Base-by-base conservation (phyloP, 1,284 basidiomycete species). In the Inonotus obliquus region DNA sequence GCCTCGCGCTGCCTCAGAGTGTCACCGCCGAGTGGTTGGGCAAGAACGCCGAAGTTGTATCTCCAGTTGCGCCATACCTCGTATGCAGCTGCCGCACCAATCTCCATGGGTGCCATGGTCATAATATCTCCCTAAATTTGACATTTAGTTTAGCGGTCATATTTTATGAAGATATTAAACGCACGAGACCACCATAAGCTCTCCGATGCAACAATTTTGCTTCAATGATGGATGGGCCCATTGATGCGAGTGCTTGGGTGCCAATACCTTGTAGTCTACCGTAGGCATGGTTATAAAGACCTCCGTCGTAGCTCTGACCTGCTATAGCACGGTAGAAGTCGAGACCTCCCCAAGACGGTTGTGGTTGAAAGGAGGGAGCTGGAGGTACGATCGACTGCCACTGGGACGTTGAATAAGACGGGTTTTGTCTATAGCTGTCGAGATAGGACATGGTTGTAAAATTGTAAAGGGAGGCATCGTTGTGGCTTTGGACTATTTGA, bases 141-240 rank as follows among this genome's bases (percentile, higher is more conserved):
- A 17, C 7, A 45, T 37, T 47, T 19, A 49, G 47, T 54, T 52
- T n/a, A n/a, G n/a, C n/a, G n/a, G 35, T 54, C 27, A 27, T 62
- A 14, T 45, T 29, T 35, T 9, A 45, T 14, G 9, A 11, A 63
- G 25, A 19, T 37, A 38, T 21, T 14, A 41, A 21, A 68, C 69
- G 41, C 38, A 69, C 69, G 7, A 67, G 47, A 44, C 70, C 70
- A 23, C 68, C 66, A 53, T 71, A 71, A 35, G 70, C 66, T 27
- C 67, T 65, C 35, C 66, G 59, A 54, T 70, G 70, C 67, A 67
- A 66, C 27, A 60, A 59, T 44, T 65, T 62, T 4, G 70, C 69
- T 19, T 70, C 68, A 35, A 61, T 27, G 23, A 61, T 37, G 11
- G 25, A 45, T 2, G 60, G 54, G 10, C 44, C 60, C 21, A 52